phyloP scores from a whole-genome alignment of 306 rosid genomes.

The Carpinus viminea region DNA sequence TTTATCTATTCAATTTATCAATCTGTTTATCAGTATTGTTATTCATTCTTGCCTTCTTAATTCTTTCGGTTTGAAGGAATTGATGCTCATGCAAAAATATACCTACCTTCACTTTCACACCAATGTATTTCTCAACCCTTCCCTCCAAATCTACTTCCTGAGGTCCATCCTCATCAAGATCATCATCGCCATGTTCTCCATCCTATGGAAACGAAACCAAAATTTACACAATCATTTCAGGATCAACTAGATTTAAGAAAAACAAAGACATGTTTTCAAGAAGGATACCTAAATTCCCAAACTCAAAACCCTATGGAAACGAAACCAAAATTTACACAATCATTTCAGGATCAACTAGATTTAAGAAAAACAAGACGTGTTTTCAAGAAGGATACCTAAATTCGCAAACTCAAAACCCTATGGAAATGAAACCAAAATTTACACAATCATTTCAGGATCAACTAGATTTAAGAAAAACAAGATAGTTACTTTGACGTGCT shows the following conservation, averaged over 20 bases:
- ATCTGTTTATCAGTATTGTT: background rate
- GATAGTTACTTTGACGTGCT: background rate
- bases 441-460: conserved; percentile 17
- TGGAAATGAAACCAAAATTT: too few relatives aligned
- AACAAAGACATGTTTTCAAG: background rate
- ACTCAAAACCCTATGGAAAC: background rate
- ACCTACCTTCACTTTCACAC: conserved; percentile 96
- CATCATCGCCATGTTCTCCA: conserved; percentile 83
- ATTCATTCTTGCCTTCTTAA: background rate
- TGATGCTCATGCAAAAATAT: conserved; percentile 18
- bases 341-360: conserved; percentile 16
- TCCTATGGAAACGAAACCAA: conserved; percentile 57
- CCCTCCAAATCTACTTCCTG: conserved; percentile 84
- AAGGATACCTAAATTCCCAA: background rate
- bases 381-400: background rate
- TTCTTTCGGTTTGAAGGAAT: too few relatives aligned
- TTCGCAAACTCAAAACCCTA: background rate
- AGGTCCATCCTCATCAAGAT: conserved; percentile 78
- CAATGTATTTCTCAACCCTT: conserved; percentile 93
- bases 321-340: background rate
- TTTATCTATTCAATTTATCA: background rate
- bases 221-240: conserved; percentile 14
- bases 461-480: conserved; percentile 13
- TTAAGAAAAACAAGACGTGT: background rate
- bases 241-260: conserved; percentile 17